Conservation (phyloP, 1,284 basidiomycete genomes). For the Xerocomus amazonicus region DNA sequence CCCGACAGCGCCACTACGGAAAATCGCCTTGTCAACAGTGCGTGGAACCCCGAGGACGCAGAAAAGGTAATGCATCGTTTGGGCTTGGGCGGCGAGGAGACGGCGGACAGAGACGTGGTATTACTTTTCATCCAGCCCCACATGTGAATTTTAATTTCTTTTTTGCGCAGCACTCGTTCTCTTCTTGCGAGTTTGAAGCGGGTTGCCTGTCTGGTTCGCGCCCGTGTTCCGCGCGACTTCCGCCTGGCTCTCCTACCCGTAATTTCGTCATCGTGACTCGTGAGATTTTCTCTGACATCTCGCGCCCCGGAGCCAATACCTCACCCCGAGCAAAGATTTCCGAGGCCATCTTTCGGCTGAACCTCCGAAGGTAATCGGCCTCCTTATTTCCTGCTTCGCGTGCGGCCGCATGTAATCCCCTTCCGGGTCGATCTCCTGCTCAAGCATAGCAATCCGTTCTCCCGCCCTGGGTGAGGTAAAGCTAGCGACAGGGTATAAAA, state of each 20-base stretch:
- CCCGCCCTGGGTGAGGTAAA: conserved; percentile 33
- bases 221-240: conserved; percentile 19
- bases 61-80: not conserved
- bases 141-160: not conserved
- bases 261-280: conserved; percentile 21
- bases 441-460: conserved; percentile 21
- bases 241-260: conserved; percentile 11
- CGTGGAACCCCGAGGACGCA: not conserved
- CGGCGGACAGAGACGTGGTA: conserved; percentile 7
- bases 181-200: conserved; percentile 1
- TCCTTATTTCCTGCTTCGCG: conserved; percentile 18
- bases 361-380: conserved; percentile 20
- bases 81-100: not conserved
- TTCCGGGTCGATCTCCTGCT: conserved; percentile 29
- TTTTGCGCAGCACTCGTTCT: not conserved
- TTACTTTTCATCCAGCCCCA: not conserved
- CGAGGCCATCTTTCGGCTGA: conserved; percentile 20
- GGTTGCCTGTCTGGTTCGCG: conserved; percentile 8
- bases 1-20: conserved; percentile 6
- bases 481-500: conserved; percentile 25
- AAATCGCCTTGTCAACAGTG: not conserved
- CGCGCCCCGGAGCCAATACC: conserved; percentile 22
- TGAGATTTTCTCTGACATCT: conserved; percentile 1
- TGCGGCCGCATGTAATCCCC: conserved; percentile 26
- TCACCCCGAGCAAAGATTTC: conserved; percentile 6